Base-by-base conservation (phyloP, 805 yeast genomes). In the Lipomyces anomalus region DNA sequence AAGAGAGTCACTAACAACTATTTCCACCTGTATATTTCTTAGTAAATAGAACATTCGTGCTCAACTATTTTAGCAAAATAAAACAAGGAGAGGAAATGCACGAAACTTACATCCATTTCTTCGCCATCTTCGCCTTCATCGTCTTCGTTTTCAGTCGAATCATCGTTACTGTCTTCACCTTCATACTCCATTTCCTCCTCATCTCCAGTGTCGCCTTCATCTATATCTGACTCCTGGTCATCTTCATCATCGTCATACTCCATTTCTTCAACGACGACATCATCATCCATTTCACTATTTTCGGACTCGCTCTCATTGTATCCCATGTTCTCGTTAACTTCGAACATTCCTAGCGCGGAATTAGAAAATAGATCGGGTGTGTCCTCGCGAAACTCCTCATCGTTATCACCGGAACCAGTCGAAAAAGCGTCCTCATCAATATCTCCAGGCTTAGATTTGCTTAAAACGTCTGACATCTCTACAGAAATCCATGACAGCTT, bases 271-370 rank as follows among this genome's bases (percentile, higher is more conserved):
- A n/a, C n/a, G n/a, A n/a, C n/a, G 46, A 69, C 70, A 6, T 68
- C 70, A 4, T 70, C 79, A 22, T 72, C 76, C 22, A 70, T 73
- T 34, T 72, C 79, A 22, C 48, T 42, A 5, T 38, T 46, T 17
- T 43, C 57, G n/a, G 46, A 39, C 21, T 69, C 76, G n/a, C 70
- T 77, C 6, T 75, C 80, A 9, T 76, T 82, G 28, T 79, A 83
- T 36, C 76, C 76, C 52, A 78, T 82, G 29, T 76, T 73, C 42
- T 82, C 92, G 28, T 74, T 84, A 33, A 84, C 80, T 57, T 90
- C 97, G 61, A 83, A 90, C 94, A 90, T 89, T 1, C 96, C 97
- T 34, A 90, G 70, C 0, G 97, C 85, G 0, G 97, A 89, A 61
- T 92, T 89, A 33, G 82, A 71, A 64, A 90, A 79, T 58, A 89